These are phyloP conservation scores for Curvularia sp. DNA, from an alignment of 2,329 filamentous ascomycete species.

Conservation along the genomic window DNA sequence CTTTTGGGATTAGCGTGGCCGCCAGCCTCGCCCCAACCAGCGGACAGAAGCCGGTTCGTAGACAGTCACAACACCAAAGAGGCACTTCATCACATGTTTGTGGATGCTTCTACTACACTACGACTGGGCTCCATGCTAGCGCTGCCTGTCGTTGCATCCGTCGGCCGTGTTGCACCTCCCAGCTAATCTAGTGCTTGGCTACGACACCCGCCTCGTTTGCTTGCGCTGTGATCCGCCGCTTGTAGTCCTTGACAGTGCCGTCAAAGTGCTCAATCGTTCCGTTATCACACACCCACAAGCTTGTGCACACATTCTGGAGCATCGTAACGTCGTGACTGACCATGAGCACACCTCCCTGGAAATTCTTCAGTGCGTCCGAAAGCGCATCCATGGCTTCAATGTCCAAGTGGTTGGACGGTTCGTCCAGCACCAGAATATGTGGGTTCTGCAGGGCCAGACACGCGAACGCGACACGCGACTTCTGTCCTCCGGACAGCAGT, in stretches of 20 bases:
- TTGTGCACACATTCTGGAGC: constrained; percentile 93
- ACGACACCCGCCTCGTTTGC: constrained; percentile 89
- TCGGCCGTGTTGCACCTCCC: not conserved
- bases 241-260: constrained; percentile 94
- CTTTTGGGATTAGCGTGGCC: constrained; percentile 31
- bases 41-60: constrained; percentile 1
- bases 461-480: constrained; percentile 98
- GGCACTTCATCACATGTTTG: not conserved
- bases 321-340: constrained; percentile 99
- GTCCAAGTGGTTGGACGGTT: constrained; percentile 97
- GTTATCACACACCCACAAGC: constrained; percentile 93
- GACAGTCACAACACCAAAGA: constrained; percentile 13
- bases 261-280: constrained; percentile 96
- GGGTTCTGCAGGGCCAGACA: constrained; percentile 92
- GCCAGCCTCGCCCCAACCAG: constrained; percentile 11
- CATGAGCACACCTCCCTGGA: constrained; percentile 96
- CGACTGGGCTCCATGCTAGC: not conserved
- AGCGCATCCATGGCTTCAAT: constrained; percentile 99
- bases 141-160: not conserved
- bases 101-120: not conserved
- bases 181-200: constrained; percentile 56
- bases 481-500: constrained; percentile 93
- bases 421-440: constrained; percentile 96
- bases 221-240: constrained; percentile 92
- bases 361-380: constrained; percentile 79